Percentiles rank a stretch among this genome's conserved stretches.
phyloP scores from a whole-genome alignment of 345 rosid species.

The Combretum micranthum region DNA sequence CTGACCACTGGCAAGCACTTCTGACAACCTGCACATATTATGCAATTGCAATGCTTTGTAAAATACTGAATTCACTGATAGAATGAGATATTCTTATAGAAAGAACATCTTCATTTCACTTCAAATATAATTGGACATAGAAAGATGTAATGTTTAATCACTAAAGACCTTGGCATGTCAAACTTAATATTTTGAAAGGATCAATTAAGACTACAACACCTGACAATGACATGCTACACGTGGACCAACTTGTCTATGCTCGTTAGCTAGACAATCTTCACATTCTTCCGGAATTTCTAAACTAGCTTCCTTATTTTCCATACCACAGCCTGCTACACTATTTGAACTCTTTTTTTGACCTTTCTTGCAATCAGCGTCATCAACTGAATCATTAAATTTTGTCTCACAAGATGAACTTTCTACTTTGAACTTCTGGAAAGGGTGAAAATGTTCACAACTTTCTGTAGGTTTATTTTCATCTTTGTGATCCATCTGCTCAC shows the following conservation, averaged over 20 bases:
- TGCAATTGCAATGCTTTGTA: background rate
- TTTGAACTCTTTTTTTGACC: constrained; percentile 15
- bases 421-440: constrained; percentile 17
- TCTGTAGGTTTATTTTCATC: constrained; percentile 11
- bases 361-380: constrained; percentile 19
- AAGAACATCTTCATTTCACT: no score
- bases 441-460: constrained; percentile 5
- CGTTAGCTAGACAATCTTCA: constrained; percentile 16
- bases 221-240: constrained; percentile 60
- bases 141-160: background rate
- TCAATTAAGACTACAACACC: constrained; percentile 27
- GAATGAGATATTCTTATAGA: background rate
- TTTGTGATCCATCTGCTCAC: background rate
- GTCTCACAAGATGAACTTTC: constrained; percentile 20
- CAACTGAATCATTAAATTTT: constrained; percentile 12
- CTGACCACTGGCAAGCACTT: constrained; percentile 95
- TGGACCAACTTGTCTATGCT: constrained; percentile 44
- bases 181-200: background rate
- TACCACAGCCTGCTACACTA: constrained; percentile 7
- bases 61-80: no score
- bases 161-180: background rate
- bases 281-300: constrained; percentile 27
- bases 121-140: no score
- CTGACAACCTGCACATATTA: constrained; percentile 44
- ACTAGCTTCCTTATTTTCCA: constrained; percentile 33